Evolutionary conservation across 1,284 basidiomycete species (phyloP).

Genomic region (Sanghuangporus weigelae): DNA sequence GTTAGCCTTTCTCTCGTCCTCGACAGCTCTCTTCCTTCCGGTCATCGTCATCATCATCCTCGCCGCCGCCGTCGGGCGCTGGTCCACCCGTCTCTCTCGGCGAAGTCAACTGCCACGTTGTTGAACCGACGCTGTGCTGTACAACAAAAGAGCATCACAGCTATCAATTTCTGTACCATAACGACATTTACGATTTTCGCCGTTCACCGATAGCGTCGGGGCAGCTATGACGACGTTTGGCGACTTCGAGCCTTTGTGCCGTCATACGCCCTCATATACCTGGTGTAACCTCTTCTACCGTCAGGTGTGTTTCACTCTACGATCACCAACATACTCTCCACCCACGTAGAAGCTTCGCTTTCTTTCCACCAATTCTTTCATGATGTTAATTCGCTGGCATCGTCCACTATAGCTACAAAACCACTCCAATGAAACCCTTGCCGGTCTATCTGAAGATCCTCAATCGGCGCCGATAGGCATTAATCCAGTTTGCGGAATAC

Average conservation of each 20-base stretch:
- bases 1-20: not conserved
- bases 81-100: conserved; percentile 11
- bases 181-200: not conserved
- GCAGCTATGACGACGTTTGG: conserved; percentile 50
- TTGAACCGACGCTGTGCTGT: not conserved
- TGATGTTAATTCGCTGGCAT: not conserved
- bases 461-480: conserved; percentile 52
- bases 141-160: not conserved
- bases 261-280: conserved; percentile 54
- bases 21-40: not conserved
- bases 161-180: not conserved
- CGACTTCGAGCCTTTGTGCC: conserved; percentile 54
- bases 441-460: conserved; percentile 34
- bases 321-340: not conserved
- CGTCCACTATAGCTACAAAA: conserved; percentile 31
- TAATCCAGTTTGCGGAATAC: conserved; percentile 52
- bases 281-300: conserved; percentile 72
- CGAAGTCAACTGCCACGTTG: not conserved
- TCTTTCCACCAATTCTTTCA: not conserved
- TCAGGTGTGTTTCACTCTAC: conserved; percentile 36
- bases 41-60: not conserved
- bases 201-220: not conserved
- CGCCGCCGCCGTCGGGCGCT: conserved; percentile 13
- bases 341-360: not conserved
- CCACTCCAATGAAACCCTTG: conserved; percentile 30